phyloP scores from a whole-genome alignment of 148 eudicot genomes.

The Polygonum maritimum region DNA sequence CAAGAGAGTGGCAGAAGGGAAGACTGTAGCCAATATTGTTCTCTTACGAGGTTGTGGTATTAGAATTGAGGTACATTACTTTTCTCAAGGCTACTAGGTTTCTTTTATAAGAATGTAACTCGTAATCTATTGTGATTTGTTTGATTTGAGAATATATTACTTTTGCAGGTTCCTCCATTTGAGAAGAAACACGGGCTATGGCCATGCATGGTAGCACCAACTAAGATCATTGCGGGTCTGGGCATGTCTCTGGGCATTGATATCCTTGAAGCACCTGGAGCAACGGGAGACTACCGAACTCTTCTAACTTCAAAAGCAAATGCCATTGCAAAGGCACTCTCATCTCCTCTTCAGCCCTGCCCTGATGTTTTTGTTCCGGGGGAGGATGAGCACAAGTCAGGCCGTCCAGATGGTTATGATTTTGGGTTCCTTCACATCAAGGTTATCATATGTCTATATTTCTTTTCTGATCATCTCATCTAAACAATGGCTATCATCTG shows the following conservation, averaged over 20 bases:
- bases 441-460: constrained; percentile 26
- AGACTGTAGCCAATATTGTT: constrained; percentile 80
- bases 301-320: constrained; percentile 76
- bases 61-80: constrained; percentile 68
- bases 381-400: constrained; percentile 77
- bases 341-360: constrained; percentile 59
- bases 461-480: neutral
- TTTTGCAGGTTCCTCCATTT: constrained; percentile 71
- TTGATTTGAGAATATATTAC: neutral
- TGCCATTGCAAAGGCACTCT: constrained; percentile 82
- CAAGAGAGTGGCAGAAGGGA: constrained; percentile 66
- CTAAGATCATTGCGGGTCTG: constrained; percentile 92
- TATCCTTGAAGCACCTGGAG: constrained; percentile 95
- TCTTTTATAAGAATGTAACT: neutral
- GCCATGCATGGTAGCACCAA: constrained; percentile 99
- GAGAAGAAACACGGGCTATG: constrained; percentile 57
- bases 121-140: neutral
- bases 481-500: neutral
- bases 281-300: constrained; percentile 93
- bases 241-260: constrained; percentile 94
- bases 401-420: constrained; percentile 75
- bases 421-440: constrained; percentile 96
- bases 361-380: constrained; percentile 87
- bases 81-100: neutral
- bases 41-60: constrained; percentile 96